Base-by-base conservation (phyloP, 2,329 filamentous ascomycete genomes). In the Myriosclerotinia scirpicola region DNA sequence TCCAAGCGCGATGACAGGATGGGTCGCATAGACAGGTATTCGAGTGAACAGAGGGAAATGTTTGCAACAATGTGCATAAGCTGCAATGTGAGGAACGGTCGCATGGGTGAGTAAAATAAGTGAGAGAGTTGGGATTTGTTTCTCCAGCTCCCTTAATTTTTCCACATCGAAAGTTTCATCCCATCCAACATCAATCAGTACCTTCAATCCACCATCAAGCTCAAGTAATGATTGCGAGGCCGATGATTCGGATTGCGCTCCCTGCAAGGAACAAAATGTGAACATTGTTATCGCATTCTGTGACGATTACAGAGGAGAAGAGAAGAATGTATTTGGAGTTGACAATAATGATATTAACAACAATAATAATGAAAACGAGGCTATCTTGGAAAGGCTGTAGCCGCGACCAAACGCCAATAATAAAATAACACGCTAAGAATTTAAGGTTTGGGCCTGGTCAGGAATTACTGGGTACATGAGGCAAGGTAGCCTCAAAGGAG, bases 61-160 rank as follows among this genome's bases (percentile, higher is more conserved):
- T 79, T 97, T 97, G 87, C 95, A 98, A 81, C 93, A 97, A 78
- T 98, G 93, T 54, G 92, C 93, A 77, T 92, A 97, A 67, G 95
- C 95, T 72, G 92, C 94, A 66, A 99, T 85, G 80, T 99, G 95
- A 62, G 92, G 88, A 62, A 92, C 86, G 0, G 94, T 99, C 69
- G 95, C 91, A 78, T 99, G 95, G 1, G 95, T 99, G 71, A 99
- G 85, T 52, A 99, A 90, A 74, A 99, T 90, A 73, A 99, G 84
- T 3, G 95, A 98, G 54, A 99, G 84, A 0, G 94, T 96, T 30
- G 94, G 91, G 12, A 96, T 87, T 81, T 96, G 91, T 82, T 92
- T 95, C 80, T 98, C 94, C 69, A 99, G 85, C 79, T 95, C 91
- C 73, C 88, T 88, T 63, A 99, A 86, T 81, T 92, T 90, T 69